Conservation (phyloP, 805 yeast genomes). For the Metschnikowia borealis region DNA sequence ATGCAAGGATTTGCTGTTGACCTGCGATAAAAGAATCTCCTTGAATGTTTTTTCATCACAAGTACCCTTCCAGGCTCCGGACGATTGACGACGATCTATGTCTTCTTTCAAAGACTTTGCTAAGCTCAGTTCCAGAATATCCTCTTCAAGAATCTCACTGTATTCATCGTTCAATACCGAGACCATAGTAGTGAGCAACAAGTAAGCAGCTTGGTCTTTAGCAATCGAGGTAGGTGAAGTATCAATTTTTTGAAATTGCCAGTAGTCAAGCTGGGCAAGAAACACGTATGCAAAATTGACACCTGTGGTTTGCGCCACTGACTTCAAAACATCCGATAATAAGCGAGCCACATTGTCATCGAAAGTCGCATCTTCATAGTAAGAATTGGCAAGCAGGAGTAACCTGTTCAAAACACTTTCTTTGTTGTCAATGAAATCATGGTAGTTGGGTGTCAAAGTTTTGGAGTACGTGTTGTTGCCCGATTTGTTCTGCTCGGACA, state of each 20-base stretch:
- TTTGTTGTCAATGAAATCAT: slow-evolving; percentile 37
- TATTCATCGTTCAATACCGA: slow-evolving; percentile 29
- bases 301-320: slow-evolving; percentile 36
- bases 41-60: neutral
- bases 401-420: slow-evolving; percentile 41
- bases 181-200: slow-evolving; percentile 24
- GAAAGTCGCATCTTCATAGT: slow-evolving; percentile 23
- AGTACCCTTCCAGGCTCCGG: slow-evolving; percentile 25
- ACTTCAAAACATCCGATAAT: slow-evolving; percentile 21
- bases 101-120: slow-evolving; percentile 19
- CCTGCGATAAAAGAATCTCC: slow-evolving; percentile 4
- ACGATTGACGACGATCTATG: slow-evolving; percentile 24
- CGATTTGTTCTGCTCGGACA: slow-evolving; percentile 7
- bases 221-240: slow-evolving; percentile 10
- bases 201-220: slow-evolving; percentile 33
- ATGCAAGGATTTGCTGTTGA: slow-evolving; percentile 20
- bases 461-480: slow-evolving; percentile 12
- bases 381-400: slow-evolving; percentile 34
- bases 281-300: slow-evolving; percentile 45
- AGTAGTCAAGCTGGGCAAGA: slow-evolving; percentile 43
- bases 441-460: slow-evolving; percentile 36
- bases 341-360: slow-evolving; percentile 9
- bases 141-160: slow-evolving; percentile 19
- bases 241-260: slow-evolving; percentile 30
- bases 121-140: slow-evolving; percentile 20